Conservation (phyloP, 2,329 filamentous ascomycete genomes). For the Diaporthe citri region DNA sequence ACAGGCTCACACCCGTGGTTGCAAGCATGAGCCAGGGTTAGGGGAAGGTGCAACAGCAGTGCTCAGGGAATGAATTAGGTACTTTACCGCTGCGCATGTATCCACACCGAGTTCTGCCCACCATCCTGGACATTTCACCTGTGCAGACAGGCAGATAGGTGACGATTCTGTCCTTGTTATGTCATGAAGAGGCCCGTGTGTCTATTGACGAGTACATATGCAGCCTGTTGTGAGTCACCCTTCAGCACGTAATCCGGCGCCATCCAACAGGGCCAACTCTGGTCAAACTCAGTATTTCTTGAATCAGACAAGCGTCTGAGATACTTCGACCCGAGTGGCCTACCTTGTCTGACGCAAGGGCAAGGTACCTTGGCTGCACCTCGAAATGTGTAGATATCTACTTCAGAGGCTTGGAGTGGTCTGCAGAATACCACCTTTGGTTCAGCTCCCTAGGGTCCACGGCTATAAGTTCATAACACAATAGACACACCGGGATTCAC, state of each 20-base stretch:
- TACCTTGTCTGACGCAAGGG: background rate
- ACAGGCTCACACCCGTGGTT: background rate
- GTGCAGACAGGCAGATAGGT: background rate
- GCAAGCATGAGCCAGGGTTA: background rate
- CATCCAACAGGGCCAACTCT: background rate
- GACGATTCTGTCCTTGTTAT: background rate
- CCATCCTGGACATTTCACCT: background rate
- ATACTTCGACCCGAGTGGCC: background rate
- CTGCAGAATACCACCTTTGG: background rate
- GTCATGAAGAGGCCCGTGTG: background rate
- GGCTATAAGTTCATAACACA: too few relatives aligned
- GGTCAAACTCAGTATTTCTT: background rate
- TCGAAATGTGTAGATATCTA: too few relatives aligned
- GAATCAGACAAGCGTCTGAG: background rate
- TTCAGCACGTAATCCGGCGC: background rate
- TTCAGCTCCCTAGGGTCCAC: background rate
- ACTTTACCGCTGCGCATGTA: background rate
- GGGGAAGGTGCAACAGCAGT: background rate
- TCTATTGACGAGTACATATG: background rate
- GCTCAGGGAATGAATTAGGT: background rate
- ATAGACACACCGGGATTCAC: background rate
- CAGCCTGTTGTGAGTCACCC: slow-evolving; percentile 29
- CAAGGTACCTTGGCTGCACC: background rate
- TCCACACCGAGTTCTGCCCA: background rate
- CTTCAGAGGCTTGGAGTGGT: background rate